Percentiles rank a stretch among this genome's conserved stretches.
These are phyloP conservation scores for Annulohypoxylon stygium DNA, from an alignment of 495 filamentous ascomycete genomes.

Conservation along the genomic window DNA sequence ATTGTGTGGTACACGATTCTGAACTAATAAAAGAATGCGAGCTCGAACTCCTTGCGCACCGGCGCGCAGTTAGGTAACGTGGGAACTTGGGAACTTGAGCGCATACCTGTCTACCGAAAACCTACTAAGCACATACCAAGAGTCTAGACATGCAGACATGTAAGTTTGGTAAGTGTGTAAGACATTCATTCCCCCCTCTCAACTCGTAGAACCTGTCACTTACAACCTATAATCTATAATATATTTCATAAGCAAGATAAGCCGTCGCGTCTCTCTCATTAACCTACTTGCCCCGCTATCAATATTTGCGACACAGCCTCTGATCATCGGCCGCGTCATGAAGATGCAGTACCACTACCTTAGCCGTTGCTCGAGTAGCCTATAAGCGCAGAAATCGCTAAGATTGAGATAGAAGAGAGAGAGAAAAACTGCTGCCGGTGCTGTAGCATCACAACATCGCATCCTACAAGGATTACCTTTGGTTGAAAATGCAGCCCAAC, in stretches of 20 bases:
- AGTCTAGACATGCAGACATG: neutral
- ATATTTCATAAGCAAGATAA: constrained; percentile 19
- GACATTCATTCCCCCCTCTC: neutral
- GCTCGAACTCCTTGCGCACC: neutral
- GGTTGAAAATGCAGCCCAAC: constrained; percentile 27
- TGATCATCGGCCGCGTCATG: constrained; percentile 6
- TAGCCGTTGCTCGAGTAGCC: neutral
- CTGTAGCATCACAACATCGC: constrained; percentile 30
- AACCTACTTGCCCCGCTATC: constrained; percentile 10
- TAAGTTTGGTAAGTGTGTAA: neutral
- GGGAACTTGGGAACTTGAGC: too few relatives aligned
- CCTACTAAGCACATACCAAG: neutral
- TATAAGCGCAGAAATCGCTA: neutral
- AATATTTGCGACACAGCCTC: constrained; percentile 15
- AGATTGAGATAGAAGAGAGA: constrained; percentile 1
- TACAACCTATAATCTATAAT: neutral
- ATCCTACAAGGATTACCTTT: constrained; percentile 17
- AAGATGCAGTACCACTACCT: neutral
- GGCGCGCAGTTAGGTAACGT: neutral
- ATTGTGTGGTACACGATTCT: constrained; percentile 4
- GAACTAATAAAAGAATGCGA: constrained; percentile 23
- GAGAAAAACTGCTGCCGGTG: constrained; percentile 1
- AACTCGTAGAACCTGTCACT: neutral
- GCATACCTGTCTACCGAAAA: too few relatives aligned
- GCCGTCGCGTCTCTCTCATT: constrained; percentile 7